Base-by-base conservation (phyloP, 75 land plant genomes). In the Azolla pinnata region DNA sequence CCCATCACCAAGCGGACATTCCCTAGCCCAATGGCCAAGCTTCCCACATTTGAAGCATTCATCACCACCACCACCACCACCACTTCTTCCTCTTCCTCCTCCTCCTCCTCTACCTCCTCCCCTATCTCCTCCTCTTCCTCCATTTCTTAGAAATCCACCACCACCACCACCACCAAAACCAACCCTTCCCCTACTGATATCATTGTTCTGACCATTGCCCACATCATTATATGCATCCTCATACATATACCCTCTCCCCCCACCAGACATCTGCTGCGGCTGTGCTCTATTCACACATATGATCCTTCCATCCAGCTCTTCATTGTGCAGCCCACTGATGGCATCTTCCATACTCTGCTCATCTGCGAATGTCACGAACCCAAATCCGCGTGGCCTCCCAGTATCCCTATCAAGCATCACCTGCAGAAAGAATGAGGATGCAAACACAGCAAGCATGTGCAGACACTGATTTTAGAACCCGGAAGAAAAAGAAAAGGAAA, bases 11-110 rank as follows among this genome's bases (percentile, higher is more conserved):
- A 76, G 75, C 30, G 96, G 90, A 60, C 96, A 89, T 40, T 89
- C 96, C 2, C 96, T 60, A 3, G 96, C 96, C 85, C 85, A 89
- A 47, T 89, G 96, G 1, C 96, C 96, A 42, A 72, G 81, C 3
- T 82, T 81, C 0, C 96, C 96, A 70, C 96, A 89, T 54, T 80
- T 85, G 81, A 85, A 89, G 61, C 96, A 89, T 7, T 83, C 88
- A 59, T 71, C 67, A 23, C 71, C 64, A 0, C 78, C 80, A 10
- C 53, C 61, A 44, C 34, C 34, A 1, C 34, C 34, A 9, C 59
- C 34, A 2, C 21, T 1, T 19, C 56, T 25, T 3, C 56, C 62
- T 31, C 62, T 53, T 30, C 71, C 70, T 56, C 66, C 31, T 53
- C 40, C 29, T 23, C 54, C 54, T 25, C 54, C 29, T 52, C 54